These are phyloP conservation scores for Extremus antarcticus DNA, from an alignment of 495 filamentous ascomycete species.

Conservation along the genomic window DNA sequence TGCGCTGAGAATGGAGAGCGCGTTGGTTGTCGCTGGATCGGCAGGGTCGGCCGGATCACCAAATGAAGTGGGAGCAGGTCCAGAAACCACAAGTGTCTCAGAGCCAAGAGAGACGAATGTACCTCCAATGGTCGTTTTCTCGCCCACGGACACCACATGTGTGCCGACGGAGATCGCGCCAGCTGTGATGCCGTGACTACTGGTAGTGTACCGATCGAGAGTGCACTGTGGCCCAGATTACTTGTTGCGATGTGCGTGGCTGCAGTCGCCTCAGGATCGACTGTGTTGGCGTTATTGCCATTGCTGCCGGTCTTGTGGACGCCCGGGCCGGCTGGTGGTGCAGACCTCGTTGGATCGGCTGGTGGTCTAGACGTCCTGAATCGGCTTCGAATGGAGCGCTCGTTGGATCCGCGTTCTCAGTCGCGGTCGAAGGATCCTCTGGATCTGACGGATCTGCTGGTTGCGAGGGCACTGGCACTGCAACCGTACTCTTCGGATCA, in stretches of 20 bases:
- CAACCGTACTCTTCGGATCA: no score
- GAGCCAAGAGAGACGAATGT: not conserved
- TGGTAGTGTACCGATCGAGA: not conserved
- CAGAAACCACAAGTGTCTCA: not conserved
- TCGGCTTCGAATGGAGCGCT: no score
- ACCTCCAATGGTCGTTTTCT: not conserved
- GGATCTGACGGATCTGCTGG: not conserved
- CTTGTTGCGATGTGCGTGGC: not conserved
- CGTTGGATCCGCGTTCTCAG: no score
- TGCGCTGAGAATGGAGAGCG: not conserved
- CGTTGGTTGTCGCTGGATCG: not conserved
- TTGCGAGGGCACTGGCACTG: no score
- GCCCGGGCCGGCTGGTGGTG: no score
- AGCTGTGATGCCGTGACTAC: not conserved
- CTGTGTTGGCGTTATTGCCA: not conserved
- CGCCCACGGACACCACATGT: not conserved
- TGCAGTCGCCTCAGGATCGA: not conserved
- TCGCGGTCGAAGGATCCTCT: not conserved
- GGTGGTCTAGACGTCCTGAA: no score
- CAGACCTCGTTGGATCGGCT: no score
- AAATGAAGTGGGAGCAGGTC: not conserved
- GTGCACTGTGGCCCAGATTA: not conserved
- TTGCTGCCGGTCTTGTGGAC: no score
- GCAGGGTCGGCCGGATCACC: not conserved
- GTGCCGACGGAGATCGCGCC: not conserved